Conservation (phyloP, 805 yeast genomes). For the Priceomyces castillae region DNA sequence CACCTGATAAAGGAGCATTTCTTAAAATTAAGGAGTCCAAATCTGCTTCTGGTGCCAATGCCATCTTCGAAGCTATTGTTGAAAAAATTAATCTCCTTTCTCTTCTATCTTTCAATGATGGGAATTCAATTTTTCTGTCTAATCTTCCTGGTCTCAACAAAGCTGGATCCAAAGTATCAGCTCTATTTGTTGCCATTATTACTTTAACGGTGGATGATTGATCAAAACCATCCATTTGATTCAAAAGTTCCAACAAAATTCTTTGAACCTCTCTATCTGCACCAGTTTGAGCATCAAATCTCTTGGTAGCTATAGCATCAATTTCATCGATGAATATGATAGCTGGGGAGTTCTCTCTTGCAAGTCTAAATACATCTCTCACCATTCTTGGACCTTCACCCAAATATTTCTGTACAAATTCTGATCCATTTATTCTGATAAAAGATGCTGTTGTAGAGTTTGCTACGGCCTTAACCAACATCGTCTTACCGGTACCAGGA, state of each 20-base stretch:
- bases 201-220: constrained; percentile 94
- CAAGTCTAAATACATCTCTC: constrained; percentile 94
- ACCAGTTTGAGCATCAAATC: constrained; percentile 99
- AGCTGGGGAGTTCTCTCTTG: constrained; percentile 95
- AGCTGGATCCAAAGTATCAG: constrained; percentile 99
- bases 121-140: constrained; percentile 97
- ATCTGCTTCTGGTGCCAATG: constrained; percentile 96
- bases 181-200: constrained; percentile 98
- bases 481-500: constrained; percentile 99
- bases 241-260: constrained; percentile 88
- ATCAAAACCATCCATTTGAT: constrained; percentile 99
- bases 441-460: constrained; percentile 94
- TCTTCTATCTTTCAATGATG: constrained; percentile 92
- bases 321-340: constrained; percentile 98
- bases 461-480: constrained; percentile 98
- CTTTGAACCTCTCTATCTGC: constrained; percentile 99
- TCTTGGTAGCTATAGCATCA: constrained; percentile 97
- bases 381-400: constrained; percentile 99
- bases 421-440: constrained; percentile 96
- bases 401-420: constrained; percentile 94
- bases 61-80: constrained; percentile 96
- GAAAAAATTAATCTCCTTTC: constrained; percentile 95
- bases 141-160: constrained; percentile 96
- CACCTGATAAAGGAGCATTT: constrained; percentile 97
- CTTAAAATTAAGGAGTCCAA: constrained; percentile 91